These are phyloP conservation scores for Pseudogymnoascus verrucosus DNA, from an alignment of 2,329 filamentous ascomycete genomes.

Conservation along the genomic window DNA sequence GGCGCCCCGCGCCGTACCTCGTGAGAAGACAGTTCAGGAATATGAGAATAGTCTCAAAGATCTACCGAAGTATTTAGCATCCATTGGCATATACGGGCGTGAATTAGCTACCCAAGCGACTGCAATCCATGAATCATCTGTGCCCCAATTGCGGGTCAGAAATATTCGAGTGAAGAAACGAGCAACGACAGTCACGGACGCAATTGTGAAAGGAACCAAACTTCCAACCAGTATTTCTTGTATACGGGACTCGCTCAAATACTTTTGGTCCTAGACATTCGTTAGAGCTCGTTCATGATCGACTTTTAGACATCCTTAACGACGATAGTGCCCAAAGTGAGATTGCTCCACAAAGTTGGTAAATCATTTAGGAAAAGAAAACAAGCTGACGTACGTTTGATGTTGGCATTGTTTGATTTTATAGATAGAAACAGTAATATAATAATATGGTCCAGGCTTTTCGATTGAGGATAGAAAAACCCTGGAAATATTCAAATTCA, in stretches of 20 bases:
- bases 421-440: neutral
- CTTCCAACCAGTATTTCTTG: conserved; percentile 12
- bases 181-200: conserved; percentile 13
- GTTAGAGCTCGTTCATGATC: neutral
- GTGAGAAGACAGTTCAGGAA: conserved; percentile 11
- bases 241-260: conserved; percentile 10
- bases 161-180: conserved; percentile 16
- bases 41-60: conserved; percentile 9
- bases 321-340: neutral
- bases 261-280: neutral
- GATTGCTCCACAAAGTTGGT: neutral
- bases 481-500: neutral
- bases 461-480: neutral
- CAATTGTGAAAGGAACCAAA: conserved; percentile 13
- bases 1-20: conserved; percentile 12
- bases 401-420: neutral
- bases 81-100: neutral
- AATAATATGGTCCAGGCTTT: neutral
- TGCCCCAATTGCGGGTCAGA: conserved; percentile 13
- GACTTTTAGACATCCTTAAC: neutral
- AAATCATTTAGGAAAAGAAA: neutral
- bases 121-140: conserved; percentile 16
- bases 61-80: neutral
- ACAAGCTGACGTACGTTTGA: neutral
- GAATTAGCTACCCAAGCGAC: conserved; percentile 14